Conservation (phyloP, 1,284 basidiomycete species). For the Abortiporus biennis region DNA sequence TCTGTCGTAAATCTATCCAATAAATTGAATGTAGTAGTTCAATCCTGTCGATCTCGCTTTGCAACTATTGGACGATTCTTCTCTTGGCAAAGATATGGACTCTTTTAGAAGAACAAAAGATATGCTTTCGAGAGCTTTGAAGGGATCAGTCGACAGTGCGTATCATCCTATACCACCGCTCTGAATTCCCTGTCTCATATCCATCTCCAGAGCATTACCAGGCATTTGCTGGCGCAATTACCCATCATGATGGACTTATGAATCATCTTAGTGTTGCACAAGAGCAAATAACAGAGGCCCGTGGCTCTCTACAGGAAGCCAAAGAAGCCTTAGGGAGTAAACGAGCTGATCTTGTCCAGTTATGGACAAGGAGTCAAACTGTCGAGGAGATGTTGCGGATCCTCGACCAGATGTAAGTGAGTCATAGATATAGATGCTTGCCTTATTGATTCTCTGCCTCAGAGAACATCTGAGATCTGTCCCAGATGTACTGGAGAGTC, state of each 20-base stretch:
- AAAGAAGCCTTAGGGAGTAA: slow-evolving; percentile 76
- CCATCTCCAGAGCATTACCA: slow-evolving; percentile 70
- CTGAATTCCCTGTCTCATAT: background rate
- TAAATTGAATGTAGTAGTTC: slow-evolving; percentile 49
- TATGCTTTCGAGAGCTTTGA: slow-evolving; percentile 71
- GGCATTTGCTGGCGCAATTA: slow-evolving; percentile 85
- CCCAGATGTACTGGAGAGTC: slow-evolving; percentile 86
- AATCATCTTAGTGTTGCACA: slow-evolving; percentile 68
- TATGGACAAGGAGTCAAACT: slow-evolving; percentile 79
- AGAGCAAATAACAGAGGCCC: slow-evolving; percentile 66
- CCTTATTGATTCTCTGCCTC: slow-evolving; percentile 8
- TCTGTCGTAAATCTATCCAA: slow-evolving; percentile 8
- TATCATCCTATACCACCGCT: slow-evolving; percentile 14
- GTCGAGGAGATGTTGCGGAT: slow-evolving; percentile 89
- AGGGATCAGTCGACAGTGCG: slow-evolving; percentile 82
- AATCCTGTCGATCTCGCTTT: slow-evolving; percentile 89
- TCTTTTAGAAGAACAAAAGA: slow-evolving; percentile 73
- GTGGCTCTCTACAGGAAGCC: slow-evolving; percentile 68
- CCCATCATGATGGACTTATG: slow-evolving; percentile 78
- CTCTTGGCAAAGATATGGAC: slow-evolving; percentile 62
- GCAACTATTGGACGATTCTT: slow-evolving; percentile 73
- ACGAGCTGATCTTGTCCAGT: slow-evolving; percentile 79
- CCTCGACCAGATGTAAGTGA: slow-evolving; percentile 82
- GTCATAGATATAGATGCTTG: background rate
- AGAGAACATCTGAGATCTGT: slow-evolving; percentile 90